Evolutionary conservation across 1,284 basidiomycete species (phyloP).

Genomic region (Pulchroboletus neoregius): DNA sequence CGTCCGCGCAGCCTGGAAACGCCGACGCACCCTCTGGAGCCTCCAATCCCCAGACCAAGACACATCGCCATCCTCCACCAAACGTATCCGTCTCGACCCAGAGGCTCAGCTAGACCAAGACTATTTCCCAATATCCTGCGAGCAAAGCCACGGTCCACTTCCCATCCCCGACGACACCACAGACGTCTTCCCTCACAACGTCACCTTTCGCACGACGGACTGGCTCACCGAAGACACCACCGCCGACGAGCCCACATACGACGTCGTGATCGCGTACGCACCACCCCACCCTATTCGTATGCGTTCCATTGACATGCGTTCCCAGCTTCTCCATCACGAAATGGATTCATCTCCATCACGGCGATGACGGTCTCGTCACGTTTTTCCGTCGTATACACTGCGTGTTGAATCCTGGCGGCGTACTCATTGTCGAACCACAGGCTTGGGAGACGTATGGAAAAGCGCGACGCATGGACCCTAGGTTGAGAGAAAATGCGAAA

Average conservation of each 20-base stretch:
- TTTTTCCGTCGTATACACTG: conserved; percentile 63
- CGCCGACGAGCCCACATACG: conserved; percentile 58
- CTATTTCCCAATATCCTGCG: conserved; percentile 72
- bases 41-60: conserved; percentile 43
- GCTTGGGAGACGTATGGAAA: conserved; percentile 76
- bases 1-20: conserved; percentile 66
- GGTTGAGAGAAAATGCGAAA: conserved; percentile 55
- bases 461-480: conserved; percentile 62
- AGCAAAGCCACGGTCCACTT: conserved; percentile 68
- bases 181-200: conserved; percentile 65
- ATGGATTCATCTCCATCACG: conserved; percentile 80
- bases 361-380: conserved; percentile 58
- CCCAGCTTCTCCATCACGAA: conserved; percentile 76
- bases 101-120: neutral
- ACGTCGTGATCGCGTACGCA: conserved; percentile 70
- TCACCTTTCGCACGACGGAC: conserved; percentile 64
- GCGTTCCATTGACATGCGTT: neutral
- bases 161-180: conserved; percentile 46
- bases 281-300: no score
- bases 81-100: conserved; percentile 14
- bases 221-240: conserved; percentile 60
- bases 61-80: conserved; percentile 1
- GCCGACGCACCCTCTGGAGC: conserved; percentile 66
- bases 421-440: conserved; percentile 74
- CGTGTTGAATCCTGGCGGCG: conserved; percentile 55